phyloP scores from a whole-genome alignment of 2,329 filamentous ascomycete species.

The Chalara sp. region DNA sequence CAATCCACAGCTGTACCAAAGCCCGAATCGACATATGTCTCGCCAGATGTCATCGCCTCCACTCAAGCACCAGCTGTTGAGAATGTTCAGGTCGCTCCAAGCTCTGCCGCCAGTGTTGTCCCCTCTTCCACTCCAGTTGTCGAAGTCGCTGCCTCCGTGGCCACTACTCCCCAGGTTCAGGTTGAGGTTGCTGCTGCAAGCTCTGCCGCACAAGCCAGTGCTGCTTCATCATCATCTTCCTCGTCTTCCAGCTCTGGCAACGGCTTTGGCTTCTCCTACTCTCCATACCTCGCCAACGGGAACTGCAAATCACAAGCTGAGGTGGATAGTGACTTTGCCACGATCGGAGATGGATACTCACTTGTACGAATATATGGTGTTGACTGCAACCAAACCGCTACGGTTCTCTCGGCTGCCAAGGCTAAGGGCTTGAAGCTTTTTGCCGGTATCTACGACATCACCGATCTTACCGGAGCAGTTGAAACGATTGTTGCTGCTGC shows the following conservation, averaged over 20 bases:
- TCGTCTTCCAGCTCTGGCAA: conserved; percentile 6
- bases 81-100: neutral
- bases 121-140: neutral
- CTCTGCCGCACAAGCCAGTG: conserved; percentile 7
- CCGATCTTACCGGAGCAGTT: conserved; percentile 49
- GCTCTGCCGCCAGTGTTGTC: neutral
- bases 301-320: conserved; percentile 61
- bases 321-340: conserved; percentile 57
- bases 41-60: neutral
- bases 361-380: conserved; percentile 72
- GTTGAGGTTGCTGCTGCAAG: conserved; percentile 7
- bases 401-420: conserved; percentile 55
- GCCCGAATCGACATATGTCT: neutral
- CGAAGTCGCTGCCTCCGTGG: neutral
- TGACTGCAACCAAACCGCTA: conserved; percentile 67
- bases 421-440: conserved; percentile 64
- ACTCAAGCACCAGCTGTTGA: neutral
- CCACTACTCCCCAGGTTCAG: conserved; percentile 2
- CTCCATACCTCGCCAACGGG: conserved; percentile 47
- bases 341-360: conserved; percentile 46
- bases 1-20: neutral
- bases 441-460: conserved; percentile 64
- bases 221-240: conserved; percentile 3
- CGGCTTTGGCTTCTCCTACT: conserved; percentile 47
- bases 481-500: conserved; percentile 52